These are phyloP conservation scores for Cladosporium colombiae DNA, from an alignment of 2,329 filamentous ascomycete genomes.

Conservation along the genomic window DNA sequence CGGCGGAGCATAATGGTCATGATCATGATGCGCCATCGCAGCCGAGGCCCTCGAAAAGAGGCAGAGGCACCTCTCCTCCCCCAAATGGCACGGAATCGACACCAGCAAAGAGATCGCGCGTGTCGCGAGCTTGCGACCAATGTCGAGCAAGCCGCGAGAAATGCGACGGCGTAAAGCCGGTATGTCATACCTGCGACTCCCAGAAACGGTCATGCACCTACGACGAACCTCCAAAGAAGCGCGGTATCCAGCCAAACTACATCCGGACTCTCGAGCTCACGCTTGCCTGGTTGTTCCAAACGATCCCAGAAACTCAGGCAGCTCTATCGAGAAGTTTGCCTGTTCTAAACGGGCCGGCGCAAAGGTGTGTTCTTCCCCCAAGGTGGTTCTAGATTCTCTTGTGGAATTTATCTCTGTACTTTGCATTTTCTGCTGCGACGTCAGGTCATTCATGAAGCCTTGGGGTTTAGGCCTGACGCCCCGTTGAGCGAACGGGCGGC, in stretches of 20 bases:
- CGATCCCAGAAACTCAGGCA: constrained; percentile 60
- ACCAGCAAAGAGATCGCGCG: constrained; percentile 54
- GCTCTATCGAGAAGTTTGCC: constrained; percentile 58
- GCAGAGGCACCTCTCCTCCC: constrained; percentile 12
- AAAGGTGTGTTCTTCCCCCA: constrained; percentile 32
- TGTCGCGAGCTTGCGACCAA: constrained; percentile 44
- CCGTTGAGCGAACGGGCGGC: background rate
- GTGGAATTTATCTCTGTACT: background rate
- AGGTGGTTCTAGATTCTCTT: background rate
- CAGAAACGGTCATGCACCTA: constrained; percentile 70
- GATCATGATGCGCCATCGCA: constrained; percentile 11
- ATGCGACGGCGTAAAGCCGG: constrained; percentile 66
- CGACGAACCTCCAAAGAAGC: constrained; percentile 71
- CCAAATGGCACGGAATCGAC: constrained; percentile 26
- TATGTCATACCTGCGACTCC: constrained; percentile 66
- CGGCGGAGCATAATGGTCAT: constrained; percentile 14
- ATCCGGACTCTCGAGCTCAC: constrained; percentile 72
- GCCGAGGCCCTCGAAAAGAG: constrained; percentile 11
- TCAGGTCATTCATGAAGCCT: background rate
- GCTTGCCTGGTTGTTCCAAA: constrained; percentile 66
- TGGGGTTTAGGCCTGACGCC: no score
- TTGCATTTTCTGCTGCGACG: background rate
- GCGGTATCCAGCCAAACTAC: constrained; percentile 78
- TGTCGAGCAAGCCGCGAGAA: constrained; percentile 58
- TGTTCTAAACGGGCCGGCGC: constrained; percentile 43